Percentiles rank a stretch among this genome's conserved stretches.
These are phyloP conservation scores for Neurospora sp. DNA, from an alignment of 495 filamentous ascomycete species.

Conservation along the genomic window DNA sequence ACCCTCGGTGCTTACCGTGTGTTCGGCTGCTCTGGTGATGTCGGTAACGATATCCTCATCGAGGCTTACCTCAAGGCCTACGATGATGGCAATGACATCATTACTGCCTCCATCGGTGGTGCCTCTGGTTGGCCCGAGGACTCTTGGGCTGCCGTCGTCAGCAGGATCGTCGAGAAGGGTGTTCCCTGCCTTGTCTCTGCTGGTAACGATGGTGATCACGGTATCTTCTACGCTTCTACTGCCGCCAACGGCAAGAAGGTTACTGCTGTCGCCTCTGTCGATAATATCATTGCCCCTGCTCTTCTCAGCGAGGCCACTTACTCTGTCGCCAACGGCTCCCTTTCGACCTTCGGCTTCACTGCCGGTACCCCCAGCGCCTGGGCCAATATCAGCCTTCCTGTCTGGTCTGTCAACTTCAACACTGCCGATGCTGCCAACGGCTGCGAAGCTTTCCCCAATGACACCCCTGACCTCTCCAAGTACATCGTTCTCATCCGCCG, in stretches of 20 bases:
- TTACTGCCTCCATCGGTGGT: constrained; percentile 49
- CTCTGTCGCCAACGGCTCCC: constrained; percentile 17
- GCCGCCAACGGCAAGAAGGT: constrained; percentile 41
- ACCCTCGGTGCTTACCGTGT: constrained; percentile 46
- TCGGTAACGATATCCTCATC: constrained; percentile 43
- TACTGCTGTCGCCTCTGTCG: constrained; percentile 43
- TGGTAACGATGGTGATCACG: constrained; percentile 42
- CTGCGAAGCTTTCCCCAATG: constrained; percentile 33
- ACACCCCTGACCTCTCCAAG: constrained; percentile 39
- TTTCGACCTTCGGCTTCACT: constrained; percentile 27
- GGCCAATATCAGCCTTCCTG: constrained; percentile 30
- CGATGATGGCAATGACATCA: constrained; percentile 48
- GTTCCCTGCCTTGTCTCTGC: constrained; percentile 45
- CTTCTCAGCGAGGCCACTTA: constrained; percentile 29
- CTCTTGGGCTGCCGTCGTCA: constrained; percentile 42
- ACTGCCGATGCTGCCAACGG: constrained; percentile 34
- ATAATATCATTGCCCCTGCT: constrained; percentile 34
- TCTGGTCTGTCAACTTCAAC: constrained; percentile 42
- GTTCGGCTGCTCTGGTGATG: constrained; percentile 39
- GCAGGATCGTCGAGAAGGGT: constrained; percentile 44
- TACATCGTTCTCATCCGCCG: constrained; percentile 46
- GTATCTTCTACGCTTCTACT: constrained; percentile 45
- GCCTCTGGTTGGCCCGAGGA: constrained; percentile 46
- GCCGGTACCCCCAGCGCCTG: constrained; percentile 28
- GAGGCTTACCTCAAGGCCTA: constrained; percentile 46